Conservation (phyloP, 306 rosid genomes). For the Trifolium subterraneum region DNA sequence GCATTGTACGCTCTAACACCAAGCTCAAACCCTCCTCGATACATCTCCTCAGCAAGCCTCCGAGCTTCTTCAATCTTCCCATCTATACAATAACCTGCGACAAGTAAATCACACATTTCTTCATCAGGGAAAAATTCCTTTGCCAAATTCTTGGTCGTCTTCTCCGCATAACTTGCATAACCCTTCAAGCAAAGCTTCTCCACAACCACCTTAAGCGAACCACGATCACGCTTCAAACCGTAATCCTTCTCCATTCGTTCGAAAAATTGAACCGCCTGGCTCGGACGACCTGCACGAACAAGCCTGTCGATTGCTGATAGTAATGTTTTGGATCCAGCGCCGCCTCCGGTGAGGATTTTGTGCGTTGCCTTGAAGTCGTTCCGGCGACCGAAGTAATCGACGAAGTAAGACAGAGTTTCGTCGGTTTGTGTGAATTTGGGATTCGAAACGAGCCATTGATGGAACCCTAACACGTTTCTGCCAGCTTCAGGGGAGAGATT, state of each 20-base stretch:
- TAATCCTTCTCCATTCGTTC: constrained; percentile 82
- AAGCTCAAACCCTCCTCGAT: constrained; percentile 80
- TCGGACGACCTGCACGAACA: constrained; percentile 70
- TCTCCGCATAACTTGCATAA: constrained; percentile 72
- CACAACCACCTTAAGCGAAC: constrained; percentile 59
- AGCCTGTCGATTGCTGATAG: constrained; percentile 57
- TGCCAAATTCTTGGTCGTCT: constrained; percentile 71
- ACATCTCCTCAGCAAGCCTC: constrained; percentile 81
- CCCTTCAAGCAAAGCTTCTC: constrained; percentile 76
- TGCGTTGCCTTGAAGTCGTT: constrained; percentile 80
- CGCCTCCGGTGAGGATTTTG: constrained; percentile 50
- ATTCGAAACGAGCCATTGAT: constrained; percentile 63
- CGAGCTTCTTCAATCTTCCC: constrained; percentile 74
- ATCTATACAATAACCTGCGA: constrained; percentile 72
- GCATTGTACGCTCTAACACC: constrained; percentile 70
- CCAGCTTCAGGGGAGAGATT: constrained; percentile 69
- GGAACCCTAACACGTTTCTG: constrained; percentile 63
- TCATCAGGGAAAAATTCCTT: constrained; percentile 73
- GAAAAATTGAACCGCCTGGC: constrained; percentile 66
- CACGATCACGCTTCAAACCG: constrained; percentile 59
- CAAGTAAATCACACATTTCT: constrained; percentile 61
- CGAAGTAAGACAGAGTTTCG: constrained; percentile 64
- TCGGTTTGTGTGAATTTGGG: constrained; percentile 66
- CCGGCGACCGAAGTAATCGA: constrained; percentile 70
- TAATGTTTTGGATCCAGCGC: constrained; percentile 64